Conservation (phyloP, 495 filamentous ascomycete genomes). For the Aspergillus diversus region DNA sequence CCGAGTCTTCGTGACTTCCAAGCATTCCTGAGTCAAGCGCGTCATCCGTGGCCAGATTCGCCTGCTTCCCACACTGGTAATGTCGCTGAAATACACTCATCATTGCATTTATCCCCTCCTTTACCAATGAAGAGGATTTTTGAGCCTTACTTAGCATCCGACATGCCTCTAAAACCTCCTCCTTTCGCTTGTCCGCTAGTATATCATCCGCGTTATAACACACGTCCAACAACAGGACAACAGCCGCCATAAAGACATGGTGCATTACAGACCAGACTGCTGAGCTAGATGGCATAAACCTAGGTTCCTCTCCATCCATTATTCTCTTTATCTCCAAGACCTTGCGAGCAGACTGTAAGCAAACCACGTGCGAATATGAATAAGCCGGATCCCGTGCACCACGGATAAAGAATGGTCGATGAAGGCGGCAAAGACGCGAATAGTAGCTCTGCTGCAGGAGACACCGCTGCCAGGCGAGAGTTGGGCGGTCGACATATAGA, state of each 20-base stretch:
- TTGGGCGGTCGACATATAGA: constrained; percentile 41
- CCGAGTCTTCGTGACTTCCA: too few relatives aligned
- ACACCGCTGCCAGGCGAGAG: constrained; percentile 45
- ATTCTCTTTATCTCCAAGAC: constrained; percentile 45
- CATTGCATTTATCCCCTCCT: constrained; percentile 41
- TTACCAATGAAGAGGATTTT: constrained; percentile 32
- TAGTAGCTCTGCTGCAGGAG: constrained; percentile 46
- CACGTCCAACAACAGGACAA: constrained; percentile 48
- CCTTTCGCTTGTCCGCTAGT: constrained; percentile 40
- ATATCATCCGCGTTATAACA: constrained; percentile 52
- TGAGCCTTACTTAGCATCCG: constrained; percentile 48
- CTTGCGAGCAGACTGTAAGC: constrained; percentile 48
- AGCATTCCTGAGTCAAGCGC: neutral
- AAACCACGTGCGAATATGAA: constrained; percentile 48
- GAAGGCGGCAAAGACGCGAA: constrained; percentile 47
- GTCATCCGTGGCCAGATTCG: neutral
- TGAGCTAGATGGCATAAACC: constrained; percentile 31
- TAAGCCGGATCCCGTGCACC: constrained; percentile 45
- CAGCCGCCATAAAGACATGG: constrained; percentile 52
- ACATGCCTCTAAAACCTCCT: constrained; percentile 48
- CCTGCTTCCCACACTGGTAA: constrained; percentile 31
- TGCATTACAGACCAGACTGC: constrained; percentile 45
- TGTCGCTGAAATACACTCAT: constrained; percentile 40
- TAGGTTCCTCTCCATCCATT: constrained; percentile 41
- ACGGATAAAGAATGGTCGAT: constrained; percentile 46